Base-by-base conservation (phyloP, 177 flowering plant species). In the Vitis hybrid region DNA sequence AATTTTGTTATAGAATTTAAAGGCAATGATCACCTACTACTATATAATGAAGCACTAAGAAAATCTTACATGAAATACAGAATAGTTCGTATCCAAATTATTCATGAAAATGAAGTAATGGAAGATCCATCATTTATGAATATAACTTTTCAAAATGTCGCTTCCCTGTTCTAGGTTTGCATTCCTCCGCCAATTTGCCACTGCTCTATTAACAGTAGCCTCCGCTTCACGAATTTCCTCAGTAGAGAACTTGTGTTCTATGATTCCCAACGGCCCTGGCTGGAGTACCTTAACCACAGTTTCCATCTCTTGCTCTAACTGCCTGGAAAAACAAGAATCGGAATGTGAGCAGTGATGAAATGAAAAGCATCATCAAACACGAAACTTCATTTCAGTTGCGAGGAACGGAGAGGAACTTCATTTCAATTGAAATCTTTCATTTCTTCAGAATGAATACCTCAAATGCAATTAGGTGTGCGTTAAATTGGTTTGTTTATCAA, bases 181-280 rank as follows among this genome's bases (percentile, higher is more conserved):
- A 75, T 79, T 87, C 76, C 81, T 82, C 60, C 66, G 75, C 99
- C 99, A 93, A 70, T 84, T 91, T 72, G 77, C 85, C 6, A 93
- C 85, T 17, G 96, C 92, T 70, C 68, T 74, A 0, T 74, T 57
- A 66, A 91, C 93, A 2, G 88, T 79, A 14, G 84, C 83, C 64
- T 83, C 82, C 12, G 97, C 98, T 68, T 81, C 70, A 3, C 65
- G 74, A 35, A 95, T 78, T 78, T 93, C 99, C 72, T 82, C 82
- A 6, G 82, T 85, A n/a, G 93, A 83, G 75, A 89, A 91, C 79
- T 94, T 93, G 87, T 91, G 95, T 66, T 94, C 96, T 50, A 91
- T 74, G 61, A 93, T 84, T 62, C 48, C 98, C 76, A 95, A 65
- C 49, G 97, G 99, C 50, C 99, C 99, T 60, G 99, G 99, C 69